A percentile compares a stretch with the other conserved stretches of the same genome.
Evolutionary conservation across 768 basidiomycete genomes (phyloP).

Genomic region (Tricholoma sp.): DNA sequence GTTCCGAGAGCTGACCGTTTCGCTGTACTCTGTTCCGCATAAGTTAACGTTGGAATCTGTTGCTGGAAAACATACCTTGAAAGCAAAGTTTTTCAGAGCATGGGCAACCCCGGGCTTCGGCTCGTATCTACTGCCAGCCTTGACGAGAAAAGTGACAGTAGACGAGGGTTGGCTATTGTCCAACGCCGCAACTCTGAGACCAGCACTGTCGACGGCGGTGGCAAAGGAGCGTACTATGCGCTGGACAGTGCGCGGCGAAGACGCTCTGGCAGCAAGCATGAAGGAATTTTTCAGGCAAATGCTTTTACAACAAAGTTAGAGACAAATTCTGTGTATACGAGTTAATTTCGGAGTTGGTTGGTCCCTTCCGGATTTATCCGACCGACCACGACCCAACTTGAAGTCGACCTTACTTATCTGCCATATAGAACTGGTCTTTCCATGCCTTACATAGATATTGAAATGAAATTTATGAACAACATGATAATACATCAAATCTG

Average conservation of each 20-base stretch:
- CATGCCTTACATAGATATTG: too few species aligned
- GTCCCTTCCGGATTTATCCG: constrained; percentile 18
- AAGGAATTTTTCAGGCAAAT: constrained; percentile 25
- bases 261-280: constrained; percentile 62
- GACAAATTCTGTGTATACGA: constrained; percentile 16
- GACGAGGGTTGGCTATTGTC: constrained; percentile 83
- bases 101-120: constrained; percentile 86
- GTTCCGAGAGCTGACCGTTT: constrained; percentile 86
- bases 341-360: constrained; percentile 17
- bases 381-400: not conserved
- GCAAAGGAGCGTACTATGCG: constrained; percentile 72
- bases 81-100: constrained; percentile 96
- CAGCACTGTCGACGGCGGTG: constrained; percentile 73
- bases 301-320: constrained; percentile 14
- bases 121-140: constrained; percentile 90
- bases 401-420: too few species aligned
- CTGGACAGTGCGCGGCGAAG: constrained; percentile 48
- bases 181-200: constrained; percentile 81
- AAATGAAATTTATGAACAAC: too few species aligned
- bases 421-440: too few species aligned
- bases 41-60: not conserved
- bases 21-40: constrained; percentile 60
- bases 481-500: too few species aligned
- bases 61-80: constrained; percentile 67
- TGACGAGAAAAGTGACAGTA: constrained; percentile 85